Percentiles rank a stretch among this genome's conserved stretches.
phyloP scores from a whole-genome alignment of 2,329 filamentous ascomycete species.

The Exophiala alcalophila region DNA sequence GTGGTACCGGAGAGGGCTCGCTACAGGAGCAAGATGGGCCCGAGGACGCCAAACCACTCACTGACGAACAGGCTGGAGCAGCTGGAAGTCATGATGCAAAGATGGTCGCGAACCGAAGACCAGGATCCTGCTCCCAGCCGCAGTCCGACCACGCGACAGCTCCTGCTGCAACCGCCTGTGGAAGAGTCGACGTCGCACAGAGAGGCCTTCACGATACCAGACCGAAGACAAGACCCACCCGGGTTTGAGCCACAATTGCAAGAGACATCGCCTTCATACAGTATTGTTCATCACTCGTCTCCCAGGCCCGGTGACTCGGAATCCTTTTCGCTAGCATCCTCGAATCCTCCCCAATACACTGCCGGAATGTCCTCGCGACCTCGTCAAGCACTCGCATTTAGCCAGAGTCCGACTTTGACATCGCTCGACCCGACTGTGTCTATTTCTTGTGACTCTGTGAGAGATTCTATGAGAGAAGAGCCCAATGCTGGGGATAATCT shows the following conservation, averaged over 20 bases:
- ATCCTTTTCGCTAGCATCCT: too few species aligned
- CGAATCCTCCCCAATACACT: too few species aligned
- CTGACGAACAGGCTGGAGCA: conserved; percentile 1
- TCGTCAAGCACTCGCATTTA: too few species aligned
- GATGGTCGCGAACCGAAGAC: too few species aligned
- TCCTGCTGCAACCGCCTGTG: background rate
- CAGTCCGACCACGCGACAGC: background rate
- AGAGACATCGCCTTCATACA: background rate
- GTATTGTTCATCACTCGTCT: too few species aligned
- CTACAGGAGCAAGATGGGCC: background rate
- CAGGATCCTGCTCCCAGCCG: background rate
- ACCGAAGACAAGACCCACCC: background rate
- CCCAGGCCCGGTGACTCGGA: too few species aligned
- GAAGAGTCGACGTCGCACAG: background rate
- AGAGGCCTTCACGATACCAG: background rate
- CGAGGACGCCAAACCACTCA: background rate
- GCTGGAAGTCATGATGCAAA: background rate
- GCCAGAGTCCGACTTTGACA: background rate
- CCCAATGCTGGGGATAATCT: background rate
- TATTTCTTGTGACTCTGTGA: background rate
- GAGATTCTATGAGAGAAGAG: background rate
- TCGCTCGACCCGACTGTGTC: background rate
- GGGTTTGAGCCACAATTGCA: background rate
- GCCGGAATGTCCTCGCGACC: too few species aligned
- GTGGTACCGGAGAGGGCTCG: conserved; percentile 4